Base-by-base conservation (phyloP, 805 yeast species). In the Torulaspora franciscae region DNA sequence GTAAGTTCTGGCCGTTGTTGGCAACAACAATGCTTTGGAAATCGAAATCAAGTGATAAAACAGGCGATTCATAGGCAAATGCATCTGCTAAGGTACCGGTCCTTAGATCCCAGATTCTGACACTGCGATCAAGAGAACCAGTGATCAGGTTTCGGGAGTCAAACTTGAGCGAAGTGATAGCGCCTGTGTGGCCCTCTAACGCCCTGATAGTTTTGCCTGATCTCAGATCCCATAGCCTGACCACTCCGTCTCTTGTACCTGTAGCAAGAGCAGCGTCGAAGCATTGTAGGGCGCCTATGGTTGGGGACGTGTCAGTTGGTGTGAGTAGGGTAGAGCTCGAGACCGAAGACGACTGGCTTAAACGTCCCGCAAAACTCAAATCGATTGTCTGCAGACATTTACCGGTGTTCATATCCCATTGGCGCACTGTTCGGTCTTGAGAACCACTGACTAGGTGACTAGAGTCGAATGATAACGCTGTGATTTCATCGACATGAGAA, bases 181-280 rank as follows among this genome's bases (percentile, higher is more conserved):
- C 77, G 1, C 80, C 82, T 2, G 85, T 79, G 58, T 83, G 90
- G 0, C 91, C 90, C 29, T 73, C 66, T 15, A 82, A 61, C 9
- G 79, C 70, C 49, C 83, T 66, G 35, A 79, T 77, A 13, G 80
- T 81, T 50, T 79, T 82, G 3, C 88, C 88, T 19, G 79, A 70
- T 55, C 93, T 71, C 48, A 84, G 62, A 65, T 84, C 93, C 90
- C 91, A 84, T 17, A 84, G 65, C 42, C 93, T 66, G 1, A 84
- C 87, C 6, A 80, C 61, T 1, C 91, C 91, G 62, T 84, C 91
- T 13, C 79, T 78, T 0, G 89, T 80, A 40, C 91, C 93, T 0
- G 88, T 78, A 0, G 91, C 91, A 51, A 84, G 65, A 0, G 90
- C 91, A 0, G 87, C 85, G 55, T 82, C 87, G 55, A 72, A 79